Conservation (phyloP, 2,329 filamentous ascomycete genomes). For the Cercospora zeae-maydis region DNA sequence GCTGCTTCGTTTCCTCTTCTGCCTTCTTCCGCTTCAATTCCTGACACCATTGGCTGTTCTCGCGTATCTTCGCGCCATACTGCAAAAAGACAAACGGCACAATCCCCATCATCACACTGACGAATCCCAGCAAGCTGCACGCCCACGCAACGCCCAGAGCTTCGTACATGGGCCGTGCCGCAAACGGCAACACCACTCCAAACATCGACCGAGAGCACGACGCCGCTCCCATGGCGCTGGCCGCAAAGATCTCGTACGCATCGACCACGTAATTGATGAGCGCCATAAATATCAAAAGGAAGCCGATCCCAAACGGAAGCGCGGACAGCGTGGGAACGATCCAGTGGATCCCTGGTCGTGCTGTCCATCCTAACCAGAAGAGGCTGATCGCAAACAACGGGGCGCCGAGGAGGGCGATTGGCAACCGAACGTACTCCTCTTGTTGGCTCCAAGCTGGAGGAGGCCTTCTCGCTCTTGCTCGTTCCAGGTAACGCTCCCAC, state of each 20-base stretch:
- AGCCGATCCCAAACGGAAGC: slow-evolving; percentile 50
- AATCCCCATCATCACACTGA: slow-evolving; percentile 49
- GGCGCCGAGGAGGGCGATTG: slow-evolving; percentile 59
- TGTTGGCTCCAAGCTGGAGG: slow-evolving; percentile 55
- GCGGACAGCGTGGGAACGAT: slow-evolving; percentile 49
- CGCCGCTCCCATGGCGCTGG: slow-evolving; percentile 77
- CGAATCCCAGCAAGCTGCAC: slow-evolving; percentile 49
- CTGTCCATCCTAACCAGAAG: slow-evolving; percentile 60
- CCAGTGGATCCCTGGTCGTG: slow-evolving; percentile 39
- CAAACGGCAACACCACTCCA: slow-evolving; percentile 58
- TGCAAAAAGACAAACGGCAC: slow-evolving; percentile 59
- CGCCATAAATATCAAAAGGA: slow-evolving; percentile 51
- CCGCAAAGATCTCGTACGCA: slow-evolving; percentile 71
- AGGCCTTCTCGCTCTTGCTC: slow-evolving; percentile 44
- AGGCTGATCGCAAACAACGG: slow-evolving; percentile 42
- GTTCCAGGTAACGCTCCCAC: slow-evolving; percentile 60
- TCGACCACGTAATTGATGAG: slow-evolving; percentile 59
- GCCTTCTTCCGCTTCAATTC: slow-evolving; percentile 53
- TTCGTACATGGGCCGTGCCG: slow-evolving; percentile 58
- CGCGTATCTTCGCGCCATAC: slow-evolving; percentile 54
- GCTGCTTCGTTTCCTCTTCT: slow-evolving; percentile 25
- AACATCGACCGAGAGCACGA: slow-evolving; percentile 74
- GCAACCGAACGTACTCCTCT: slow-evolving; percentile 67
- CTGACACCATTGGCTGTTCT: slow-evolving; percentile 59
- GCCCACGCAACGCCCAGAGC: slow-evolving; percentile 67